A percentile compares a stretch with the other conserved stretches of the same genome.
phyloP scores from a whole-genome alignment of 1,139 yeast genomes.

The Saccharomyces hybrid region DNA sequence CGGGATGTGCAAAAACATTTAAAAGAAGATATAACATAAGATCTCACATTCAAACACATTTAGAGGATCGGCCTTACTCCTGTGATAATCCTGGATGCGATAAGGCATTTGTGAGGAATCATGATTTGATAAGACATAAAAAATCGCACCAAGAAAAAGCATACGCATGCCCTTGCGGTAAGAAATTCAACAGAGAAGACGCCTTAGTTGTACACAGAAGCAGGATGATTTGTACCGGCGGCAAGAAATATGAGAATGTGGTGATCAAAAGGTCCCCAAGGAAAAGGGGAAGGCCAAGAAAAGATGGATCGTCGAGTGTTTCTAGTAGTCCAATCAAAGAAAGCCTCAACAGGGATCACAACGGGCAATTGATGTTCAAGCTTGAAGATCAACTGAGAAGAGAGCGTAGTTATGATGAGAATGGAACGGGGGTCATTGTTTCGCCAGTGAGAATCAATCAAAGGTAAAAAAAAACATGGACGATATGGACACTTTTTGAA shows the following conservation, averaged over 20 bases:
- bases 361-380: conserved; percentile 18
- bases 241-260: conserved; percentile 37
- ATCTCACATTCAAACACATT: conserved; percentile 94
- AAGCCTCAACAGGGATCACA: conserved; percentile 18
- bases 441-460: not conserved
- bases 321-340: conserved; percentile 24
- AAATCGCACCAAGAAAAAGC: conserved; percentile 79
- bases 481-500: not conserved
- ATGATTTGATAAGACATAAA: conserved; percentile 84
- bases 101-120: conserved; percentile 76
- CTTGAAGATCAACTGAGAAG: conserved; percentile 22
- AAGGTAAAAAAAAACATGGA: not conserved
- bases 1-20: conserved; percentile 76
- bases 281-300: conserved; percentile 27
- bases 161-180: conserved; percentile 82
- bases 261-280: conserved; percentile 29
- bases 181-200: conserved; percentile 81
- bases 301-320: conserved; percentile 13
- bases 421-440: not conserved
- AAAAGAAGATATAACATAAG: conserved; percentile 89
- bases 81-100: conserved; percentile 58
- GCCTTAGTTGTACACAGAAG: conserved; percentile 77
- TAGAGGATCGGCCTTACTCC: conserved; percentile 81
- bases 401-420: not conserved
- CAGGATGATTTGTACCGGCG: conserved; percentile 73